Percentiles rank a stretch among this genome's conserved stretches.
These are phyloP conservation scores for Trichoderma harzianum DNA, from an alignment of 2,329 filamentous ascomycete species.

Conservation along the genomic window DNA sequence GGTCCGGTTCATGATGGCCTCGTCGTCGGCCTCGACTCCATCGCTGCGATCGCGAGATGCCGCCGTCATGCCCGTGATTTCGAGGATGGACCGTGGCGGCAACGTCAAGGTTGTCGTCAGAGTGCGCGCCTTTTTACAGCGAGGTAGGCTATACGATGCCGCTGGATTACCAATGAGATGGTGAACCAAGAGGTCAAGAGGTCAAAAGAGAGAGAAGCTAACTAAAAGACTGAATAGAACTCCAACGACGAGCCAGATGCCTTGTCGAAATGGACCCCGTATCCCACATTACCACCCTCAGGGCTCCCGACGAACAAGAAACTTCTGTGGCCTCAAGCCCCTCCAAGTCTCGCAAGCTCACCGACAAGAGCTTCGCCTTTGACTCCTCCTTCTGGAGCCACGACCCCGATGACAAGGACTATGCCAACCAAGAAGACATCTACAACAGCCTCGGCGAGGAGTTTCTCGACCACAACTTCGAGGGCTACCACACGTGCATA, in stretches of 20 bases:
- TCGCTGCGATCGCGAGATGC: slow-evolving; percentile 72
- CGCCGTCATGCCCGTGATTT: slow-evolving; percentile 54
- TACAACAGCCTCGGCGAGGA: slow-evolving; percentile 94
- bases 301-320: slow-evolving; percentile 59
- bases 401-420: slow-evolving; percentile 72
- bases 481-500: slow-evolving; percentile 98
- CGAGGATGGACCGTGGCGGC: slow-evolving; percentile 60
- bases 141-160: slow-evolving; percentile 54
- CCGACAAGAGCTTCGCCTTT: slow-evolving; percentile 91
- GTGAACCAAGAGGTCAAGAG: neutral
- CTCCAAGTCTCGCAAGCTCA: slow-evolving; percentile 65
- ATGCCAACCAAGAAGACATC: slow-evolving; percentile 87
- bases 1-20: slow-evolving; percentile 47
- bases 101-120: slow-evolving; percentile 82
- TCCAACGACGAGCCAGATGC: slow-evolving; percentile 75
- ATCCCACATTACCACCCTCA: slow-evolving; percentile 79
- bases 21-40: slow-evolving; percentile 73
- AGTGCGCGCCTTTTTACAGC: slow-evolving; percentile 72
- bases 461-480: slow-evolving; percentile 98
- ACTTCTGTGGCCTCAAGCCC: slow-evolving; percentile 40
- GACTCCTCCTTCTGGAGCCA: slow-evolving; percentile 99
- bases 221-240: slow-evolving; percentile 53
- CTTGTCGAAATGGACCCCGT: slow-evolving; percentile 87
- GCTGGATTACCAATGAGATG: neutral
- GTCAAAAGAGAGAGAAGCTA: neutral